A percentile compares a stretch with the other conserved stretches of the same genome.
These are phyloP conservation scores for Fomitopsis pulvina DNA, from an alignment of 768 basidiomycete genomes.

Conservation along the genomic window DNA sequence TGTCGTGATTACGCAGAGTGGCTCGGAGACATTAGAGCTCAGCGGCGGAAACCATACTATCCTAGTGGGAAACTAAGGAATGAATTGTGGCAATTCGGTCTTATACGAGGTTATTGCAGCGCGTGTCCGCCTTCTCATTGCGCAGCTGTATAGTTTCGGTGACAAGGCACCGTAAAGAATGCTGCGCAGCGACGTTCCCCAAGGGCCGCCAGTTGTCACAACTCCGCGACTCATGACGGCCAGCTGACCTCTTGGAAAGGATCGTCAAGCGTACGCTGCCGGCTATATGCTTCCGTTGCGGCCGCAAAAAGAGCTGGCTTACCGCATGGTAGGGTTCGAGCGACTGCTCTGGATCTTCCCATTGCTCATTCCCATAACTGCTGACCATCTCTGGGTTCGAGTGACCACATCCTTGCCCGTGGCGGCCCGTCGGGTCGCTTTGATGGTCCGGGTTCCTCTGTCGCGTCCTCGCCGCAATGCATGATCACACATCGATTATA, in stretches of 20 bases:
- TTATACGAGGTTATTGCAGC: not conserved
- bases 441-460: not conserved
- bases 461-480: not conserved
- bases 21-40: not conserved
- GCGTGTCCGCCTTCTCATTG: no score
- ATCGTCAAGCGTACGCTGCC: not conserved
- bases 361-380: not conserved
- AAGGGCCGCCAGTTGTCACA: no score
- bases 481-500: no score
- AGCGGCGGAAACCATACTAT: slow-evolving; percentile 1
- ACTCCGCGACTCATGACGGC: not conserved
- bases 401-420: not conserved
- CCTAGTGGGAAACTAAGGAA: not conserved
- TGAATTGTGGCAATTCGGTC: not conserved
- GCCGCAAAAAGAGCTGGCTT: not conserved
- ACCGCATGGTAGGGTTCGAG: not conserved
- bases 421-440: not conserved
- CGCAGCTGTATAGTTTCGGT: no score
- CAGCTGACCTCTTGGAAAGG: not conserved
- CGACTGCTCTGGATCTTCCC: not conserved
- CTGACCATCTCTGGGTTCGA: not conserved
- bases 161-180: no score
- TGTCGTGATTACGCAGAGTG: not conserved
- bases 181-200: no score
- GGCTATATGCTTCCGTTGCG: not conserved